Base-by-base conservation (phyloP, 2,329 filamentous ascomycete species). In the Ophiostoma perfectum region DNA sequence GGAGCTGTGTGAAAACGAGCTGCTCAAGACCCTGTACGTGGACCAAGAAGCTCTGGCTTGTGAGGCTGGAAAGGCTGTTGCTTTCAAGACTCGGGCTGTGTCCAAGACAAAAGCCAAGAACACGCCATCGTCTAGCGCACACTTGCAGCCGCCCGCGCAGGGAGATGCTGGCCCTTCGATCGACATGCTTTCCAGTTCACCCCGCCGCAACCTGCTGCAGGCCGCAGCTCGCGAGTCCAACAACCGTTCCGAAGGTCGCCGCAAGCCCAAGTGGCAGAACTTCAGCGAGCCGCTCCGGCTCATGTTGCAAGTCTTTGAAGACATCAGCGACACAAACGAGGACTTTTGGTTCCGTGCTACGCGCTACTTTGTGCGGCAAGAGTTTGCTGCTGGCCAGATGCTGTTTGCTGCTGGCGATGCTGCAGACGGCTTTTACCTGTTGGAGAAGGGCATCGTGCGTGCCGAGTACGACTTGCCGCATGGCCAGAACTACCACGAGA, bases 271-370 rank as follows among this genome's bases (percentile, higher is more conserved):
- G 75, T 98, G 93, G 90, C 88, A 90, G 74, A 87, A 88, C 73
- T 96, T 97, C 77, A 91, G 91, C 72, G 93, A 97, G 76, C 95
- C 95, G 0, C 85, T 98, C 7, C 90, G 92, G 1, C 86, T 99
- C 64, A 92, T 99, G 78, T 84, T 99, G 38, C 94, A 97, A 76
- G 92, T 95, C n/a, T 98, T 99, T 80, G 90, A 95, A 75, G 91
- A 92, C 62, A 81, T 97, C 12, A 96, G 91, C 66, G 82, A 87
- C 66, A 88, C 91, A 77, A 95, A 94, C 75, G 93, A 97, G 77
- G 93, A 97, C 77, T 98, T 98, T 76, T 99, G 95, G 95, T 94
- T 93, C 78, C 87, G 87, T 1, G 89, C 88, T 0, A 86, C 87
- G 4, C 81, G 85, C 0, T 98, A 90, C 79, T 97, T 99, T 75